A percentile compares a stretch with the other conserved stretches of the same genome.
Evolutionary conservation across 2,329 filamentous ascomycete species (phyloP).

Genomic region (Fusarium citri): DNA sequence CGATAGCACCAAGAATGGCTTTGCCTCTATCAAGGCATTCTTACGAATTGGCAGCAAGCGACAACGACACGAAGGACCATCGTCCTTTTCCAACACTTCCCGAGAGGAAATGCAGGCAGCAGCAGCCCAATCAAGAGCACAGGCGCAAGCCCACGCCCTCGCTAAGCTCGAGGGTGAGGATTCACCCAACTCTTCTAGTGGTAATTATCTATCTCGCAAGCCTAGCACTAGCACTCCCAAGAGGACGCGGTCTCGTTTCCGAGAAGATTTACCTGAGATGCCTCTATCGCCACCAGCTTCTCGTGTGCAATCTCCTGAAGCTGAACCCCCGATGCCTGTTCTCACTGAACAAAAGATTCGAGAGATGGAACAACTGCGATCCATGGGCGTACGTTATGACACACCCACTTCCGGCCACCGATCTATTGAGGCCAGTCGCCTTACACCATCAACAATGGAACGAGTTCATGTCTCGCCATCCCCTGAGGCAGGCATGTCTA

Average conservation of each 20-base stretch:
- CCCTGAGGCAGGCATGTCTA: slow-evolving; percentile 75
- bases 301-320: slow-evolving; percentile 81
- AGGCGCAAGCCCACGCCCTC: slow-evolving; percentile 50
- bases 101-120: slow-evolving; percentile 79
- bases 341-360: slow-evolving; percentile 46
- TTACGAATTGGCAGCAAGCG: slow-evolving; percentile 76
- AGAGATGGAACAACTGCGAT: slow-evolving; percentile 45
- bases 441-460: slow-evolving; percentile 40
- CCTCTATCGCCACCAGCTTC: slow-evolving; percentile 89
- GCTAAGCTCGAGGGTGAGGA: slow-evolving; percentile 53
- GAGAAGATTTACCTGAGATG: slow-evolving; percentile 89
- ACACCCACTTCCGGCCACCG: slow-evolving; percentile 59
- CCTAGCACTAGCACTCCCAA: slow-evolving; percentile 67
- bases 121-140: slow-evolving; percentile 45
- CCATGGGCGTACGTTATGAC: slow-evolving; percentile 55
- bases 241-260: slow-evolving; percentile 89
- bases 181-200: slow-evolving; percentile 24
- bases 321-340: slow-evolving; percentile 57
- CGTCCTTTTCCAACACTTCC: slow-evolving; percentile 93
- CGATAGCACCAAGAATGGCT: slow-evolving; percentile 58
- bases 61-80: slow-evolving; percentile 68
- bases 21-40: slow-evolving; percentile 75
- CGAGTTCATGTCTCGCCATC: slow-evolving; percentile 52
- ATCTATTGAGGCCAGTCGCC: slow-evolving; percentile 49
- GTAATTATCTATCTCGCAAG: slow-evolving; percentile 49